Percentiles rank a stretch among this genome's conserved stretches.
phyloP scores from a whole-genome alignment of 2,329 filamentous ascomycete species.

The Ophiostoma tasmaniense region DNA sequence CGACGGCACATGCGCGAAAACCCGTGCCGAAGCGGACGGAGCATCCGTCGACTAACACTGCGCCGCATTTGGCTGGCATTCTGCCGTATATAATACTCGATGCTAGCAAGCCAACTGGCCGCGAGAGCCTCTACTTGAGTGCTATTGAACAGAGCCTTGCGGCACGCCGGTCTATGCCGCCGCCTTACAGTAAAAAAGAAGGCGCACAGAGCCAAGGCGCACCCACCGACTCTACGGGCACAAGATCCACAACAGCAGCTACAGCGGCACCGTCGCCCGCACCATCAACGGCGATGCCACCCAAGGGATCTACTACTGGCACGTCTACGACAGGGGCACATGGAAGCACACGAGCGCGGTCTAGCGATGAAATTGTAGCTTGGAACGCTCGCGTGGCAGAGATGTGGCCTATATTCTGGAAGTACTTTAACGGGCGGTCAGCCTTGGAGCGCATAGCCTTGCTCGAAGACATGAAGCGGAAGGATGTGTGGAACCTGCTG shows the following conservation, averaged over 20 bases:
- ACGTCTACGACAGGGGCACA: not conserved
- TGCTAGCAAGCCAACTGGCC: conserved; percentile 67
- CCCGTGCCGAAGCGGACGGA: conserved; percentile 39
- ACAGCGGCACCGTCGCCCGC: not conserved
- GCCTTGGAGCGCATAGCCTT: conserved; percentile 79
- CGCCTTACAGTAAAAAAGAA: conserved; percentile 18
- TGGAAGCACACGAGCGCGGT: conserved; percentile 1
- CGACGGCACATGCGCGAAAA: conserved; percentile 47
- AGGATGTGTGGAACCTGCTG: conserved; percentile 63
- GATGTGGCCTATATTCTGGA: conserved; percentile 65
- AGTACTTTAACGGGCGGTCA: conserved; percentile 80
- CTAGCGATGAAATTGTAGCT: conserved; percentile 19
- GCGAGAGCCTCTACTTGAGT: conserved; percentile 65
- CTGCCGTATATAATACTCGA: conserved; percentile 64
- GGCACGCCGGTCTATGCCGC: conserved; percentile 18
- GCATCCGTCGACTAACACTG: conserved; percentile 49
- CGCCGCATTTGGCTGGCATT: conserved; percentile 48
- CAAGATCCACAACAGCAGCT: not conserved
- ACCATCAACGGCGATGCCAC: not conserved
- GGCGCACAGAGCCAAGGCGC: conserved; percentile 6
- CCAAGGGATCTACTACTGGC: not conserved
- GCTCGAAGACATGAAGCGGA: conserved; percentile 79
- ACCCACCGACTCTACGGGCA: not conserved
- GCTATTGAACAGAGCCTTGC: conserved; percentile 47
- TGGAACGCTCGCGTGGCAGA: conserved; percentile 50